These are phyloP conservation scores for Colletotrichum tamarilloi DNA, from an alignment of 2,329 filamentous ascomycete species.

Conservation along the genomic window DNA sequence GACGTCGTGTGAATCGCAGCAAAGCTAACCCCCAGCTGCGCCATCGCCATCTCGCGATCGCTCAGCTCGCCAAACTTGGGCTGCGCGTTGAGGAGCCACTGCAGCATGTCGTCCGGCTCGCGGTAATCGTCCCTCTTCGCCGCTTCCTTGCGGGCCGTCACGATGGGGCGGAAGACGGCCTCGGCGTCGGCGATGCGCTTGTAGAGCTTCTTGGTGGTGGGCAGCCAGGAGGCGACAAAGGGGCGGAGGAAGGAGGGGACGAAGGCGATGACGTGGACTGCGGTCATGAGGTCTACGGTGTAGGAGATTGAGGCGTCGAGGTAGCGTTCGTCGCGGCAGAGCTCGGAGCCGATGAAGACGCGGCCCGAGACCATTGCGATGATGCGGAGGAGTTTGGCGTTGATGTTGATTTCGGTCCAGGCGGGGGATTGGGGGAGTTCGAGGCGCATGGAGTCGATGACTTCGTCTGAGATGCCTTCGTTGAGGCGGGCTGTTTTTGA, in stretches of 20 bases:
- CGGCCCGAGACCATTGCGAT: conserved; percentile 59
- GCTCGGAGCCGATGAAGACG: conserved; percentile 59
- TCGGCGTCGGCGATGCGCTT: conserved; percentile 46
- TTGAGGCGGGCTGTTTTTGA: conserved; percentile 46
- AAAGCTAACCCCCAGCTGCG: conserved; percentile 57
- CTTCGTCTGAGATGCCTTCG: conserved; percentile 46
- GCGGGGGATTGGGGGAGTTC: conserved; percentile 49
- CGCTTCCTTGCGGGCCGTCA: conserved; percentile 43
- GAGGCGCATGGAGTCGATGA: conserved; percentile 44
- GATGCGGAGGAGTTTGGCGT: conserved; percentile 55
- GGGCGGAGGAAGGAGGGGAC: conserved; percentile 45
- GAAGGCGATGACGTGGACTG: conserved; percentile 14
- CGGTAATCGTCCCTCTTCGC: conserved; percentile 18
- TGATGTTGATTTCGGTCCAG: conserved; percentile 54
- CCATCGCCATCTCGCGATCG: conserved; percentile 49
- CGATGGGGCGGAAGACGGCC: conserved; percentile 49
- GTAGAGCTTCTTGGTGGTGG: conserved; percentile 48
- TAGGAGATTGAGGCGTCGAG: conserved; percentile 59
- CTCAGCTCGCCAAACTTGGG: conserved; percentile 45
- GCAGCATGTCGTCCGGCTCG: conserved; percentile 59
- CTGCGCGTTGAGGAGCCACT: conserved; percentile 57
- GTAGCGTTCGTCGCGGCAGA: conserved; percentile 57
- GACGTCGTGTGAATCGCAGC: conserved; percentile 65
- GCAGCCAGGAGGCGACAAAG: conserved; percentile 46
- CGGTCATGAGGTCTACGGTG: conserved; percentile 41